phyloP scores from a whole-genome alignment of 2,329 filamentous ascomycete genomes.

The Scedosporium boydii region DNA sequence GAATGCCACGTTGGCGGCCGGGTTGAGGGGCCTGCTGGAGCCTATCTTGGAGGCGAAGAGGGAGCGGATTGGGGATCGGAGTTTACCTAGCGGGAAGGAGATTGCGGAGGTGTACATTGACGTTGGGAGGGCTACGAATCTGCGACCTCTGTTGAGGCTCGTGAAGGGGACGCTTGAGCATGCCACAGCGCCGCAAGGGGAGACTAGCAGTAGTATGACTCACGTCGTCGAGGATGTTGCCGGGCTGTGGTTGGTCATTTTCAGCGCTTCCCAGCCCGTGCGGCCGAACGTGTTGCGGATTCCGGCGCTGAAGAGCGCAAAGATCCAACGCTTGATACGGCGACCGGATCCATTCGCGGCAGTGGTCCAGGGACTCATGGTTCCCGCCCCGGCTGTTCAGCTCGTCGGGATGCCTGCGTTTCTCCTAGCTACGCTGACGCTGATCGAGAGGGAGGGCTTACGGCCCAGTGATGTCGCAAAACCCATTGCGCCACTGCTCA shows the following conservation, averaged over 20 bases:
- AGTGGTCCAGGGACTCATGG: conserved; percentile 2
- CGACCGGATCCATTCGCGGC: neutral
- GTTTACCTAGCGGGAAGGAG: conserved; percentile 5
- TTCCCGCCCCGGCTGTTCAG: conserved; percentile 1
- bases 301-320: neutral
- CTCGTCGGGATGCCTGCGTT: neutral
- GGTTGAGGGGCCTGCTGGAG: neutral
- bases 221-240: neutral
- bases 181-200: neutral
- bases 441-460: conserved; percentile 1
- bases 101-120: conserved; percentile 5
- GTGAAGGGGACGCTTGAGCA: conserved; percentile 6
- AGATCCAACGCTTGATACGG: neutral
- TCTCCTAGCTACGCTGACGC: conserved; percentile 8
- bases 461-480: neutral
- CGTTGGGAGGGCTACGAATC: neutral
- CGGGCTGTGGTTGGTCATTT: neutral
- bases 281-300: neutral
- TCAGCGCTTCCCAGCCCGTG: neutral
- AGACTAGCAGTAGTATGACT: neutral
- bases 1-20: neutral
- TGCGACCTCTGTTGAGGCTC: conserved; percentile 5
- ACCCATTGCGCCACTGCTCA: conserved; percentile 4
- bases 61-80: neutral
- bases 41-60: conserved; percentile 3